Percentiles rank a stretch among this genome's conserved stretches.
phyloP scores from a whole-genome alignment of 1,139 yeast genomes.

The Pichia cactophila region DNA sequence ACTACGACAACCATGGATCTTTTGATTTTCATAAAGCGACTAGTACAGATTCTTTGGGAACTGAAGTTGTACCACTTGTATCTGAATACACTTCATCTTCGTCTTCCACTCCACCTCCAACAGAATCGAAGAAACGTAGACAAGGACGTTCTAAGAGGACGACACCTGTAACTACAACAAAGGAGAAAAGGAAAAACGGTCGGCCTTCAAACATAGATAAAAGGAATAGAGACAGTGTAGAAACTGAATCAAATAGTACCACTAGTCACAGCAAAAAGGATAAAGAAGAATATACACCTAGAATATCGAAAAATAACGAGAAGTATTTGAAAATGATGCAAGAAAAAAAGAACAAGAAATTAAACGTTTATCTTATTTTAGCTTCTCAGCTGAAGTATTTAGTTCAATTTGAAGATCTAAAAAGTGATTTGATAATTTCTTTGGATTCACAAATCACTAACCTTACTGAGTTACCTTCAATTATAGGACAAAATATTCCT shows the following conservation, averaged over 20 bases:
- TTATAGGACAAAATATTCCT: slow-evolving; percentile 37
- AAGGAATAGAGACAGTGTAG: slow-evolving; percentile 6
- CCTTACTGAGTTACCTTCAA: slow-evolving; percentile 9
- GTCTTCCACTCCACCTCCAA: background rate
- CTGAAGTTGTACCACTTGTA: background rate
- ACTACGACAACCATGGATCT: slow-evolving; percentile 30
- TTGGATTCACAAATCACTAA: slow-evolving; percentile 38
- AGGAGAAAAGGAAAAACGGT: slow-evolving; percentile 4
- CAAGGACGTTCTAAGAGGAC: slow-evolving; percentile 2
- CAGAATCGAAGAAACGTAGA: slow-evolving; percentile 1
- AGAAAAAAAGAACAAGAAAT: slow-evolving; percentile 17
- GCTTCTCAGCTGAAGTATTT: slow-evolving; percentile 34
- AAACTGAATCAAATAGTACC: slow-evolving; percentile 1
- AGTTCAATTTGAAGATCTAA: slow-evolving; percentile 24
- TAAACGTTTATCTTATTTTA: slow-evolving; percentile 35
- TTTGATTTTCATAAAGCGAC: slow-evolving; percentile 21
- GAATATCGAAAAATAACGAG: slow-evolving; percentile 33
- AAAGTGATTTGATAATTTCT: slow-evolving; percentile 41
- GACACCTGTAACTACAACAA: background rate
- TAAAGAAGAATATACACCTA: slow-evolving; percentile 33
- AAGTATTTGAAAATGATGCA: slow-evolving; percentile 23
- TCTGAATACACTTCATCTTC: background rate
- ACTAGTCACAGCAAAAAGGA: background rate
- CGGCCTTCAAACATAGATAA: slow-evolving; percentile 8
- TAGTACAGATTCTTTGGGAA: background rate